Base-by-base conservation (phyloP, 768 basidiomycete species). In the Pleurotus salmoneostramineus region DNA sequence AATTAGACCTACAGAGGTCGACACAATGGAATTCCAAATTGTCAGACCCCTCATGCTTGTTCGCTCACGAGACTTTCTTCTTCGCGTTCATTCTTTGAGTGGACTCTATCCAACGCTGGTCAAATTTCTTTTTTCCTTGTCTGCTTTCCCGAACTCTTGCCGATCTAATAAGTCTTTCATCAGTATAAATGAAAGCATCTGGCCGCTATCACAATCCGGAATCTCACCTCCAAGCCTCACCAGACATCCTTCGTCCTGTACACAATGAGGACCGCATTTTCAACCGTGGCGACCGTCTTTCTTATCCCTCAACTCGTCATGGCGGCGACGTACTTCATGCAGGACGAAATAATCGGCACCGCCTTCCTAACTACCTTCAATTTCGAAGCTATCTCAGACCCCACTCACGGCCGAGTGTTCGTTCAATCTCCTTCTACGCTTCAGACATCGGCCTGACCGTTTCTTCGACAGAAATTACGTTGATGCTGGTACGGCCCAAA, bases 401-500 rank as follows among this genome's bases (percentile, higher is more conserved):
- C 82, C 3, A 83, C 82, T 3, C 64, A 74, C 34, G 82, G 82
- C 14, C 67, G 80, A 55, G 82, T 83, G 81, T 83, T 40, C 64
- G 59, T 15, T 56, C 33, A 6, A 36, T 45, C 10, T 48, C 43
- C 15, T 31, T 12, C 21, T 27, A 6, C 33, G n/a, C 7, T 34
- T 7, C 27, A 14, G 27, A 50, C 15, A n/a, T 8, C 36, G 10
- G 17, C 44, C 15, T 45, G 21, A 45, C 17, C 14, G 17, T n/a
- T 45, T 17, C 52, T 5, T 43, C 31, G 11, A n/a, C 14, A 52
- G 52, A 10, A 56, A 61, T 21, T 58, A 63, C 35, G 58, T 55
- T 17, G 60, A 56, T 48, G 60, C 72, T 56, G 59, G 66, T 2
- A 74, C 74, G 0, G 81, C 81, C 3, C 51, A 67, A 48, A 63